Conservation (phyloP, 2,329 filamentous ascomycete species). For the Cytospora paraplurivora region DNA sequence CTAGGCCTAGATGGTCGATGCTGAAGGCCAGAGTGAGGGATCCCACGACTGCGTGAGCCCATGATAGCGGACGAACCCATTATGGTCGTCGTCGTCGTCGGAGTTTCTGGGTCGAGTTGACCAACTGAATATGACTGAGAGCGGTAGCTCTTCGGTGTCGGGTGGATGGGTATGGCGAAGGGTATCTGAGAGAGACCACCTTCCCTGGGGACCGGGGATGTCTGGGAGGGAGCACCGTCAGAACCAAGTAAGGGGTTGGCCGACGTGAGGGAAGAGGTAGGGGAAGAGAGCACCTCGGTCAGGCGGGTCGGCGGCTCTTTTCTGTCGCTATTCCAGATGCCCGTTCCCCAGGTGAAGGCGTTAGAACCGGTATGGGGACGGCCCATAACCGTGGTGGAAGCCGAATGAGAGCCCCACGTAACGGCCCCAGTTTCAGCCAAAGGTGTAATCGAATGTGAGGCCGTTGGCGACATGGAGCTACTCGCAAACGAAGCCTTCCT, state of each 20-base stretch:
- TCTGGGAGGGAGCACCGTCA: constrained; percentile 49
- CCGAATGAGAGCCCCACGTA: constrained; percentile 57
- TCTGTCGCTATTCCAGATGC: constrained; percentile 80
- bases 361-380: constrained; percentile 49
- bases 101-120: constrained; percentile 73
- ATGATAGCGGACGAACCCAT: constrained; percentile 53
- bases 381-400: constrained; percentile 49
- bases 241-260: constrained; percentile 52
- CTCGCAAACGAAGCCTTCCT: constrained; percentile 78
- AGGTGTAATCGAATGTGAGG: constrained; percentile 80
- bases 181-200: constrained; percentile 67
- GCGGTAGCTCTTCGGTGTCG: constrained; percentile 88
- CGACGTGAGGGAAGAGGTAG: constrained; percentile 62
- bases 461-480: constrained; percentile 74
- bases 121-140: constrained; percentile 97
- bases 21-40: constrained; percentile 70
- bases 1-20: constrained; percentile 80
- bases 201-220: constrained; percentile 55
- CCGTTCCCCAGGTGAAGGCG: constrained; percentile 72
- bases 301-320: constrained; percentile 77
- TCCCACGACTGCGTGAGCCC: constrained; percentile 52
- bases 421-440: constrained; percentile 62
- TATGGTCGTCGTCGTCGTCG: constrained; percentile 41
- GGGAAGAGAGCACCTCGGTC: constrained; percentile 74
- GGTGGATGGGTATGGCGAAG: constrained; percentile 84